Evolutionary conservation across 257 asterid genomes (phyloP).

Genomic region (Capsicum chinense): DNA sequence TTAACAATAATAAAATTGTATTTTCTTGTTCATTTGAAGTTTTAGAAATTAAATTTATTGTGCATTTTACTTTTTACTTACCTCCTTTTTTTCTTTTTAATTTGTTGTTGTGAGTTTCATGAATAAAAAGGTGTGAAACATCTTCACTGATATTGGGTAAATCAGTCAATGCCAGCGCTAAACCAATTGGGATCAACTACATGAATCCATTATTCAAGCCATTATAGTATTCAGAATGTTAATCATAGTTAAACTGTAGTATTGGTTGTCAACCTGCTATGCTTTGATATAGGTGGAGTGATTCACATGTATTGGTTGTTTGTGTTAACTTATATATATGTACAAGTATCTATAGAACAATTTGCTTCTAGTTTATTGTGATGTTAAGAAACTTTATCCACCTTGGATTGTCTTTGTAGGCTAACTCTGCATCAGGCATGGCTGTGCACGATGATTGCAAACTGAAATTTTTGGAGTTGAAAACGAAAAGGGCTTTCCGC

Average conservation of each 20-base stretch:
- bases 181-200: background rate
- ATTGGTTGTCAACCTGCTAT: background rate
- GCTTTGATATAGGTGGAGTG: background rate
- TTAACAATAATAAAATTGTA: background rate
- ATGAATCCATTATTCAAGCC: background rate
- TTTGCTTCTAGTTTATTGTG: background rate
- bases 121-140: background rate
- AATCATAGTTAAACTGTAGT: background rate
- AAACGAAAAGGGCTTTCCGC: constrained; percentile 27
- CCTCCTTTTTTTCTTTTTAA: background rate
- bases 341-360: background rate
- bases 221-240: background rate
- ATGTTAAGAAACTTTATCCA: background rate
- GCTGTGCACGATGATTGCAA: constrained; percentile 29
- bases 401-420: constrained; percentile 19
- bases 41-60: background rate
- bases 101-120: background rate
- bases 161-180: background rate
- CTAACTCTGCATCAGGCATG: constrained; percentile 28
- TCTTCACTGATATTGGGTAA: background rate
- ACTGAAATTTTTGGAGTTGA: constrained; percentile 29
- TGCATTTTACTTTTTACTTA: constrained; percentile 8
- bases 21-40: background rate
- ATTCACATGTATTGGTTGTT: background rate
- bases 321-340: background rate